phyloP scores from a whole-genome alignment of 192 early-diverging fungal species.

The Entophlyctis luteolus region DNA sequence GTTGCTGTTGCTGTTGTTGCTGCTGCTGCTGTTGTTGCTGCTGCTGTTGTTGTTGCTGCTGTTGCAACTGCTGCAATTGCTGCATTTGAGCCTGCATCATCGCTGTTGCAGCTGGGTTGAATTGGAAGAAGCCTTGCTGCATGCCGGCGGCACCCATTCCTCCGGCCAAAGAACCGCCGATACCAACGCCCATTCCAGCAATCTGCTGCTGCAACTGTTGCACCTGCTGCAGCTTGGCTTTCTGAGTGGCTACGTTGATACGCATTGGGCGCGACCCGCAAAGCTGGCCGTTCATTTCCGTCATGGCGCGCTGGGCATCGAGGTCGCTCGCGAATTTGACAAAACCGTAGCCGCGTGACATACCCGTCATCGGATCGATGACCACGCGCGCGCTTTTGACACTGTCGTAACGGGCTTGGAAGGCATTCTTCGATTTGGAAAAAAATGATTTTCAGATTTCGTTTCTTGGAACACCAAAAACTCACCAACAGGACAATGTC shows the following conservation, averaged over 20 bases:
- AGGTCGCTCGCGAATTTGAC: slow-evolving; percentile 83
- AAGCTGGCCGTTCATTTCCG: slow-evolving; percentile 84
- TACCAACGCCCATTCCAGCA: background rate
- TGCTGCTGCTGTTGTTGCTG: slow-evolving; percentile 20
- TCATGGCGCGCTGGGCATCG: slow-evolving; percentile 83
- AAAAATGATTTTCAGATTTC: no score
- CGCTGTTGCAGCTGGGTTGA: slow-evolving; percentile 1
- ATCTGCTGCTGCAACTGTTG: background rate
- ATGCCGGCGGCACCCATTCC: slow-evolving; percentile 22
- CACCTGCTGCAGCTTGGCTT: slow-evolving; percentile 26
- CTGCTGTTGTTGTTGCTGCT: no score
- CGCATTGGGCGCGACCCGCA: slow-evolving; percentile 82
- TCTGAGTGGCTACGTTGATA: slow-evolving; percentile 81
- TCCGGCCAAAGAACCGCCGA: no score
- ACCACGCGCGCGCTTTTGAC: slow-evolving; percentile 92
- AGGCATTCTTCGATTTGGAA: slow-evolving; percentile 71
- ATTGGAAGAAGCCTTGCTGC: slow-evolving; percentile 6
- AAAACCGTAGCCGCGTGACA: slow-evolving; percentile 86
- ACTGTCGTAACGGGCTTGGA: slow-evolving; percentile 78
- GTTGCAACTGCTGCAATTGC: slow-evolving; percentile 21
- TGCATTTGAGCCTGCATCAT: slow-evolving; percentile 18
- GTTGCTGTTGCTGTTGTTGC: background rate
- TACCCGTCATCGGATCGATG: slow-evolving; percentile 74
- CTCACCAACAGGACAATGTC: slow-evolving; percentile 77
- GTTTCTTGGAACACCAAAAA: no score